Conservation (phyloP, 148 eudicot genomes). For the Cornus controversa region DNA sequence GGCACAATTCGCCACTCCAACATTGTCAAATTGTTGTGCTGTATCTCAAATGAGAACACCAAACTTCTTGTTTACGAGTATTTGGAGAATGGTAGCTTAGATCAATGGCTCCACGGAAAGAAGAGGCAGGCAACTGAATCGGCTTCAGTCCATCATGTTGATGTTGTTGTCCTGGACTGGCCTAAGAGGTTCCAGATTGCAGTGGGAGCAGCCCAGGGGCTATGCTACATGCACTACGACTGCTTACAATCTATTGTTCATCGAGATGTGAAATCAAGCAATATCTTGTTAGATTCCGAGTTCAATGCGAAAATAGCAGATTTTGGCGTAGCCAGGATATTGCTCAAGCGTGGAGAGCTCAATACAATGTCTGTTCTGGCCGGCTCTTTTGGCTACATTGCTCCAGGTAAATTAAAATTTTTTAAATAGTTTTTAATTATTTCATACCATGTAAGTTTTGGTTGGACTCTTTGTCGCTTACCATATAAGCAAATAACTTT, state of each 20-base stretch:
- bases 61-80: constrained; percentile 17
- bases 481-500: no score
- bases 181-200: constrained; percentile 20
- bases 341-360: not conserved
- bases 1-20: constrained; percentile 11
- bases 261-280: constrained; percentile 27
- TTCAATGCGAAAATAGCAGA: constrained; percentile 23
- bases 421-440: no score
- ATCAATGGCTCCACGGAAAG: constrained; percentile 12
- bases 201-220: constrained; percentile 26
- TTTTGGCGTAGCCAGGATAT: constrained; percentile 25
- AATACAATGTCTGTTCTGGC: constrained; percentile 20
- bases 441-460: no score
- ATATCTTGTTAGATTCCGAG: constrained; percentile 18
- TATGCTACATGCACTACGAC: constrained; percentile 25
- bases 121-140: not conserved
- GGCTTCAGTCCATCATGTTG: no score
- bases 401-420: no score
- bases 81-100: constrained; percentile 8
- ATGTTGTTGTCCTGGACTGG: constrained; percentile 11
- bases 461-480: no score
- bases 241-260: constrained; percentile 20
- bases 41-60: constrained; percentile 9
- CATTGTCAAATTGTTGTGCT: constrained; percentile 12
- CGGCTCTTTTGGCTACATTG: constrained; percentile 19